Evolutionary conservation across 2,329 filamentous ascomycete species (phyloP).

Genomic region (Exophiala mesophila): DNA sequence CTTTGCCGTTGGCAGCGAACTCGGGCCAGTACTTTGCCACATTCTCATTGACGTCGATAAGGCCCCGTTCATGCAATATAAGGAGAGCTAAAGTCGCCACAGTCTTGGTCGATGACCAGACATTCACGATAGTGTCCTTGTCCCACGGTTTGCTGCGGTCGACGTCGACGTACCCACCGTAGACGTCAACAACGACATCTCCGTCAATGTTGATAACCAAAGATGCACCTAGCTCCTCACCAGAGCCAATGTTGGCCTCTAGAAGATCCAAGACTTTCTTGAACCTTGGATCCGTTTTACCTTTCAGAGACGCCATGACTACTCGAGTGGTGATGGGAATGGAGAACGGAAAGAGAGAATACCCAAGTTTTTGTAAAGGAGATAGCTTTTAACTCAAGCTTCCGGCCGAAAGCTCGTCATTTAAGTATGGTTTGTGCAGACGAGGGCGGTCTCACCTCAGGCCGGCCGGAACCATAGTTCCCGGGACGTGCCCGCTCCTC

Average conservation of each 20-base stretch:
- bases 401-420: too few species aligned
- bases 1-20: constrained; percentile 31
- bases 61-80: constrained; percentile 28
- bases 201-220: constrained; percentile 41
- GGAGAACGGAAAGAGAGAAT: too few species aligned
- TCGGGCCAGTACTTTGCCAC: constrained; percentile 33
- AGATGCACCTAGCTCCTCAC: constrained; percentile 43
- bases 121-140: constrained; percentile 18
- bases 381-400: too few species aligned
- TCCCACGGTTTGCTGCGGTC: constrained; percentile 23
- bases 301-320: constrained; percentile 29
- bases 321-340: too few species aligned
- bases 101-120: constrained; percentile 30
- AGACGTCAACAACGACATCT: constrained; percentile 41
- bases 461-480: too few species aligned
- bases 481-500: too few species aligned
- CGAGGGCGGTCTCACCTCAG: too few species aligned
- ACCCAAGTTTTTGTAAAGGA: too few species aligned
- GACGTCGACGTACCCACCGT: constrained; percentile 37
- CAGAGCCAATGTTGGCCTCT: constrained; percentile 32
- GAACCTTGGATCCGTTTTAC: constrained; percentile 37
- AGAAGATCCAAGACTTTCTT: constrained; percentile 33
- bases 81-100: constrained; percentile 28
- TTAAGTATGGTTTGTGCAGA: too few species aligned
- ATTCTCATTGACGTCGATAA: constrained; percentile 27